Base-by-base conservation (phyloP, 2,329 filamentous ascomycete genomes). In the Fusarium sp. region DNA sequence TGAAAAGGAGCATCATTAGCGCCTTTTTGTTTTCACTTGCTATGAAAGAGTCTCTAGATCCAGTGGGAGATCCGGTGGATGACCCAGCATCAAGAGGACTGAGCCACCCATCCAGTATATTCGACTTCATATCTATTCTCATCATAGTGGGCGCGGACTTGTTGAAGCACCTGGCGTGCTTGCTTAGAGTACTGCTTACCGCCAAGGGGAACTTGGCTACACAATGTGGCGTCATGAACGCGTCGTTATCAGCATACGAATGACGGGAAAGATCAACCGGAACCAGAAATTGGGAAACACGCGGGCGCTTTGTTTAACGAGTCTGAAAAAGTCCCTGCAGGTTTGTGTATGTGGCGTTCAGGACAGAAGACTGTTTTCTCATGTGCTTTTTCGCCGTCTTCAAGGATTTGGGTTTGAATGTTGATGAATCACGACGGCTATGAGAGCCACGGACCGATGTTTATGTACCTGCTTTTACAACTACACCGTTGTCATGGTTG, bases 1-100 rank as follows among this genome's bases (percentile, higher is more conserved):
- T 94, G 79, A 65, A 30, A 48, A n/a, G 35, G 37, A 25, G 20
- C 25, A 58, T 48, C 30, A 8, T 25, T 30, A 35, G 52, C 34
- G 27, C 20, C 30, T 34, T 32, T 30, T 50, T 66, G 18, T 30
- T 60, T 59, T 61, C 27, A 20, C 11, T 54, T 54, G 8, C 18
- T 54, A 54, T 52, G 60, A 63, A 16, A 34, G 45, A 43, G 59
- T 30, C 13, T 50, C 37, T 37, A 35, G 48, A 34, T 58, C 32
- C 25, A n/a, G 25, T n/a, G 48, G 48, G 48, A 30, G 48, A 52
- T 30, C 9, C 35, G 50, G 23, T 59, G 58, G 27, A 59, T 64
- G 54, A 10, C 30, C 30, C 64, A 60, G 20, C 60, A 56, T 48
- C 14, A 41, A 20, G 25, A 62, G 60, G 41, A 32, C 37, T 43